These are phyloP conservation scores for Penicillium cosmopolitanum DNA, from an alignment of 495 filamentous ascomycete species.

Conservation along the genomic window DNA sequence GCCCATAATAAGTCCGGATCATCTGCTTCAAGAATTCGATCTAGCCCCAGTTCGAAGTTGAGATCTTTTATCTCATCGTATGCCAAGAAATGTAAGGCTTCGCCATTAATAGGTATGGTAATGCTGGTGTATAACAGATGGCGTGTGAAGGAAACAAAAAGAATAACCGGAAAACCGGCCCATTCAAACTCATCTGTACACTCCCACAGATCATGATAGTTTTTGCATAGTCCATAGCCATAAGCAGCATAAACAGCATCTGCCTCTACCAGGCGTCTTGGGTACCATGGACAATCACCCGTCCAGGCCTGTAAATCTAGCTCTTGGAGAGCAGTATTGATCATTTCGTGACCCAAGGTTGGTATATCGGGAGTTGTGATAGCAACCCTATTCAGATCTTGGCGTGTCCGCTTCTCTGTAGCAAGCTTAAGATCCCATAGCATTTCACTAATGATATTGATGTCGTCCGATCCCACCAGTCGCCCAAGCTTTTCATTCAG, in stretches of 20 bases:
- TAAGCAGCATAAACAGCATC: constrained; percentile 20
- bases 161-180: neutral
- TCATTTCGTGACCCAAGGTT: constrained; percentile 7
- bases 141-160: constrained; percentile 14
- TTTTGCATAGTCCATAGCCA: constrained; percentile 15
- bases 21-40: constrained; percentile 19
- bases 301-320: constrained; percentile 16
- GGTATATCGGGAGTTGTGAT: constrained; percentile 16
- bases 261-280: constrained; percentile 10
- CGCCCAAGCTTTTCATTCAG: constrained; percentile 15
- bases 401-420: constrained; percentile 14
- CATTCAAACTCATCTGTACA: constrained; percentile 13
- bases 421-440: constrained; percentile 13
- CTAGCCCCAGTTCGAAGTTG: constrained; percentile 17
- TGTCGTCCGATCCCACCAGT: constrained; percentile 10
- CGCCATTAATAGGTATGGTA: constrained; percentile 1
- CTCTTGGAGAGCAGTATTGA: constrained; percentile 17
- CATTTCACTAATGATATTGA: constrained; percentile 19
- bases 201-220: constrained; percentile 17
- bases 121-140: constrained; percentile 20
- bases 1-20: constrained; percentile 11
- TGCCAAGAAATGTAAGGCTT: constrained; percentile 7
- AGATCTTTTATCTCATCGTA: constrained; percentile 7
- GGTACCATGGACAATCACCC: constrained; percentile 15
- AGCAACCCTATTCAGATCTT: constrained; percentile 20